Evolutionary conservation across 306 rosid genomes (phyloP), one percentile per base, ranked within the genome.

Genomic region (Lathyrus sativus): DNA sequence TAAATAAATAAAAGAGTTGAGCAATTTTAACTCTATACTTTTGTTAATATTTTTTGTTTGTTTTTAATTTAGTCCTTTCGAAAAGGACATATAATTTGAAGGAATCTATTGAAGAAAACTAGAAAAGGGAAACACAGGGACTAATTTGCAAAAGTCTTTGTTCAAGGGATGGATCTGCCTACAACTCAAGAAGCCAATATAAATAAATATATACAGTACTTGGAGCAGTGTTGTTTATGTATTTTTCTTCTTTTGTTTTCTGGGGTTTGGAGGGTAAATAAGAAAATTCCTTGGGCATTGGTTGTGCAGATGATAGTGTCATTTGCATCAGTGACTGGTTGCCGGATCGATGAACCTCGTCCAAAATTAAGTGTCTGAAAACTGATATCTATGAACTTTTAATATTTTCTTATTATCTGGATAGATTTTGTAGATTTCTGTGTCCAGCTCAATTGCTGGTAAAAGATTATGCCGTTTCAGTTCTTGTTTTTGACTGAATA

Each of bases 281-380:
- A 75, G 64, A 59, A 53, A 28, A 45, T 50, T 63, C 65, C 60
- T 29, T 66, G 64, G 67, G 38, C 74, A 51, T 44, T 66, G 17
- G 42, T 71, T 76, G 63, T 67, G 75, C 53, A 78, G 75, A 75
- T 43, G 49, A 65, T 70, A 60, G 71, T 60, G 60, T 60, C 80
- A 70, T 70, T 70, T 70, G 80, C 78, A 66, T 71, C 58, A 71
- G 74, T 59, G 74, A 67, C 74, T 70, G 22, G 9, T 74, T 64
- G 70, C 64, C 37, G 19, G 64, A 26, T 75, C 44, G 55, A 70
- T 74, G 80, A 74, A 49, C 66, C 57, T 55, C 73, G 44, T 51
- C 77, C 75, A 50, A 57, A 65, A 57, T 57, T 74, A 75, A 59
- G 67, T 71, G 63, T 75, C 75, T 50, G 12, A 61, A 65, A 46